Evolutionary conservation across 352 stramenopile species (phyloP).

Genomic region (Globisporangium rhizosaccharum): DNA sequence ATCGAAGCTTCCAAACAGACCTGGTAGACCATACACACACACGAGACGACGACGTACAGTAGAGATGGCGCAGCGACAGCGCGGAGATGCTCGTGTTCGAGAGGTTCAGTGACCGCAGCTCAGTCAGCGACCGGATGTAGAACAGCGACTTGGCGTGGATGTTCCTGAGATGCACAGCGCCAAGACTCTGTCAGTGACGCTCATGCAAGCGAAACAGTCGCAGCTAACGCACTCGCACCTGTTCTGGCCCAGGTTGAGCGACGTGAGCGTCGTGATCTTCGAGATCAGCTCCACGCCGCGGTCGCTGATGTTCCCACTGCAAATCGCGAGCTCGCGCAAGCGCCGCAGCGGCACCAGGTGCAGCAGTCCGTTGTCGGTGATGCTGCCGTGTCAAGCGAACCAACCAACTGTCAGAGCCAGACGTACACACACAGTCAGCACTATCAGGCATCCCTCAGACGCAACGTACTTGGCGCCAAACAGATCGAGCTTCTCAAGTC

Average conservation of each 20-base stretch:
- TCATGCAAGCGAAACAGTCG: background rate
- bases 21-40: background rate
- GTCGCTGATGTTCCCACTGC: conserved; percentile 59
- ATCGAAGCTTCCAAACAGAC: background rate
- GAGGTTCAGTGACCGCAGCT: conserved; percentile 65
- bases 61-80: conserved; percentile 62
- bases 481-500: conserved; percentile 58
- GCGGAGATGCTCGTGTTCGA: conserved; percentile 69
- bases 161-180: conserved; percentile 33
- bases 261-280: conserved; percentile 64
- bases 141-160: conserved; percentile 65
- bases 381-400: conserved; percentile 15
- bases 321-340: conserved; percentile 62
- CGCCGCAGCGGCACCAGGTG: conserved; percentile 46
- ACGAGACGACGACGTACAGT: conserved; percentile 29
- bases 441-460: background rate
- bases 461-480: conserved; percentile 62
- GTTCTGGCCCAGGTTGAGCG: conserved; percentile 83
- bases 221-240: conserved; percentile 17
- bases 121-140: conserved; percentile 47
- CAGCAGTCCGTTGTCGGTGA: conserved; percentile 65
- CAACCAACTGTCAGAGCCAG: background rate
- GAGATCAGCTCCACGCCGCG: conserved; percentile 67
- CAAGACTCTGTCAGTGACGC: background rate
- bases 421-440: background rate